phyloP scores from a whole-genome alignment of 108 stramenopile species.

The Nitzschia palea region DNA sequence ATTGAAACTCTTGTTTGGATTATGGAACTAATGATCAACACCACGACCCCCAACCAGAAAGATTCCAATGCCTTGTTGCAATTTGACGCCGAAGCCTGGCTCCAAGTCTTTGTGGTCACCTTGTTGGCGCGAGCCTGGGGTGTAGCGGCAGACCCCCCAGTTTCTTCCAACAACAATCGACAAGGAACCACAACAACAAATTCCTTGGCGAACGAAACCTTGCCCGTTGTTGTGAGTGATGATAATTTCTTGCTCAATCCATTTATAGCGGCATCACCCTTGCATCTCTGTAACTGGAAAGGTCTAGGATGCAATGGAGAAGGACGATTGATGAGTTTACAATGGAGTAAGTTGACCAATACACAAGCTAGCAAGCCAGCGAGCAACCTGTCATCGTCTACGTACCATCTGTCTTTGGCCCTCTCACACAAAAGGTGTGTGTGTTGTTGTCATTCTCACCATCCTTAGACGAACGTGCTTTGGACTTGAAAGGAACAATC shows the following conservation, averaged over 20 bases:
- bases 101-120: background rate
- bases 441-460: background rate
- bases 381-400: background rate
- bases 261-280: background rate
- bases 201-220: background rate
- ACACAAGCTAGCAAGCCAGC: background rate
- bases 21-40: too few species aligned
- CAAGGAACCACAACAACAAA: background rate
- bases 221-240: background rate
- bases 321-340: background rate
- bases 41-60: too few species aligned
- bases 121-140: background rate
- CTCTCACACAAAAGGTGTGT: background rate
- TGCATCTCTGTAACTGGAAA: background rate
- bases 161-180: too few species aligned
- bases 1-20: too few species aligned
- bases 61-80: too few species aligned
- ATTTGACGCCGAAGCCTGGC: background rate
- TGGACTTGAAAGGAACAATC: background rate
- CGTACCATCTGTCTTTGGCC: background rate
- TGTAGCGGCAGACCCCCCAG: background rate
- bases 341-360: conserved; percentile 11
- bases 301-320: background rate
- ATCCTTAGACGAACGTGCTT: background rate
- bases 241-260: background rate